Percentiles rank a stretch among this genome's conserved stretches.
phyloP scores from a whole-genome alignment of 2,329 filamentous ascomycete species.

The Nakataea oryzae region DNA sequence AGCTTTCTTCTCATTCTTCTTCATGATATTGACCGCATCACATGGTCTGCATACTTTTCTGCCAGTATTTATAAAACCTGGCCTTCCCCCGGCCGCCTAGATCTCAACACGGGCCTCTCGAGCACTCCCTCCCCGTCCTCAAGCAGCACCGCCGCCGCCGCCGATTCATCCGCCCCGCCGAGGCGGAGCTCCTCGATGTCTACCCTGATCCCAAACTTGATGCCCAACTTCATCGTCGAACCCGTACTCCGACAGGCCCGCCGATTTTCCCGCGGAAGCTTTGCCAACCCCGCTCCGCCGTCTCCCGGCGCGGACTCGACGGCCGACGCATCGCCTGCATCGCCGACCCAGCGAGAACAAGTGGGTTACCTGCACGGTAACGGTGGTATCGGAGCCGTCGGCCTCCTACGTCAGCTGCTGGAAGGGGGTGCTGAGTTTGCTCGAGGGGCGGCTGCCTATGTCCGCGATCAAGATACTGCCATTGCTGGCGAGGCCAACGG shows the following conservation, averaged over 20 bases:
- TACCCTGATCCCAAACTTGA: slow-evolving; percentile 32
- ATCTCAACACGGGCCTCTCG: slow-evolving; percentile 10
- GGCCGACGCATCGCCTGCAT: not conserved
- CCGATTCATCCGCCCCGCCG: slow-evolving; percentile 1
- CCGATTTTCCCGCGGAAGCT: slow-evolving; percentile 38
- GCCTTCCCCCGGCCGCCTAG: too few relatives aligned
- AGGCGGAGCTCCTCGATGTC: not conserved
- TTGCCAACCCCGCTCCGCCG: slow-evolving; percentile 9
- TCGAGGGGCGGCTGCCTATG: too few relatives aligned
- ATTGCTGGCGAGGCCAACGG: not conserved
- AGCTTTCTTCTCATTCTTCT: not conserved
- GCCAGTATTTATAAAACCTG: not conserved
- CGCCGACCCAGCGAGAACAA: not conserved
- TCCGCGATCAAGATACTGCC: too few relatives aligned
- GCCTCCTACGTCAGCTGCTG: not conserved
- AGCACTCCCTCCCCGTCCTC: slow-evolving; percentile 15
- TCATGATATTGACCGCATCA: not conserved
- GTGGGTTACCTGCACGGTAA: too few relatives aligned
- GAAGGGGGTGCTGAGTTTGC: not conserved
- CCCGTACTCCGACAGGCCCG: slow-evolving; percentile 56
- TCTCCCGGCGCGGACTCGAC: too few relatives aligned
- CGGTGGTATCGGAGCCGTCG: not conserved
- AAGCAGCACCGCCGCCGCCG: slow-evolving; percentile 7
- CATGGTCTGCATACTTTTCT: not conserved
- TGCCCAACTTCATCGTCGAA: slow-evolving; percentile 56